These are phyloP conservation scores for Erodium chrysanthum DNA, from an alignment of 441 rosid genomes.

Conservation along the genomic window DNA sequence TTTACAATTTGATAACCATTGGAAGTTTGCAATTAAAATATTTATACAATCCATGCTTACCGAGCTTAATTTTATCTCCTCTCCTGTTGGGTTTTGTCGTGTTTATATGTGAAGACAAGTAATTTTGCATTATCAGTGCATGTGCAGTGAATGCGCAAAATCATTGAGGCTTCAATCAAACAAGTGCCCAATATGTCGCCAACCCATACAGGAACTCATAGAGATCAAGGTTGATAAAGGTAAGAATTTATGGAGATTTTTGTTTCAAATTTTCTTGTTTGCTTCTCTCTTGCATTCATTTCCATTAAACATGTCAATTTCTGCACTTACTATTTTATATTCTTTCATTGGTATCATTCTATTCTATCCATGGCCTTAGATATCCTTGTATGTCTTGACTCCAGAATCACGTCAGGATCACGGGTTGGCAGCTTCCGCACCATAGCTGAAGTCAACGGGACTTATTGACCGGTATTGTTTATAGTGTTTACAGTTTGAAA, in stretches of 20 bases:
- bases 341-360: too few relatives aligned
- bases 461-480: neutral
- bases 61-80: neutral
- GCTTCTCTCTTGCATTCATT: neutral
- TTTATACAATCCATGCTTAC: neutral
- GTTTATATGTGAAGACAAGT: neutral
- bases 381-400: neutral
- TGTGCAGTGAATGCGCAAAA: conserved; percentile 73
- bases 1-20: neutral
- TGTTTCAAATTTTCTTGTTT: conserved; percentile 12
- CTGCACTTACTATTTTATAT: neutral
- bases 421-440: neutral
- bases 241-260: conserved; percentile 19
- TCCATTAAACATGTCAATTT: neutral
- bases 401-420: neutral
- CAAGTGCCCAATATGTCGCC: conserved; percentile 76
- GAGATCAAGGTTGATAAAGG: conserved; percentile 52
- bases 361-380: neutral
- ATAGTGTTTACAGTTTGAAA: neutral
- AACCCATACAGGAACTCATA: conserved; percentile 52
- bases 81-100: neutral
- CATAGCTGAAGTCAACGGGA: neutral
- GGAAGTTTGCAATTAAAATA: neutral
- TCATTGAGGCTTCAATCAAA: conserved; percentile 56
- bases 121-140: conserved; percentile 40